Percentiles rank a stretch among this genome's conserved stretches.
Evolutionary conservation across 192 early-diverging fungal genomes (phyloP).

Genomic region (Coemansia sp.): DNA sequence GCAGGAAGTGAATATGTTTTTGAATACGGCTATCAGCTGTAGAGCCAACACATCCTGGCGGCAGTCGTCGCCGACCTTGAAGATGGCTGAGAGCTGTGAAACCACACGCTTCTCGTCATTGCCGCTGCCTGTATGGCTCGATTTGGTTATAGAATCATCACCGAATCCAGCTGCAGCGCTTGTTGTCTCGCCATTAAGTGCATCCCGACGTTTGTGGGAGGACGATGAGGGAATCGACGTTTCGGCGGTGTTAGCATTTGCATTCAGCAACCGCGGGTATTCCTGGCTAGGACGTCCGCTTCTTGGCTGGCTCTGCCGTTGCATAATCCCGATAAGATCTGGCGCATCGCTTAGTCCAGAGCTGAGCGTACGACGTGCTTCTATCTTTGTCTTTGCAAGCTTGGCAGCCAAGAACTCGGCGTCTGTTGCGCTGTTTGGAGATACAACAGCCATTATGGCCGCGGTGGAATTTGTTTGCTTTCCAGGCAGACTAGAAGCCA

Average conservation of each 20-base stretch:
- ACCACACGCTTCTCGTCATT: constrained; percentile 14
- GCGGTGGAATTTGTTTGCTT: background rate
- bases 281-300: constrained; percentile 41
- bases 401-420: constrained; percentile 24
- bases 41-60: constrained; percentile 97
- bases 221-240: background rate
- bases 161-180: constrained; percentile 1
- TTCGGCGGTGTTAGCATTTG: background rate
- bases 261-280: constrained; percentile 13
- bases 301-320: constrained; percentile 9
- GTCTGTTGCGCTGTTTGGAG: constrained; percentile 18
- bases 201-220: background rate
- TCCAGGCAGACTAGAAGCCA: background rate
- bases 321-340: constrained; percentile 49
- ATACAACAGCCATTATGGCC: background rate
- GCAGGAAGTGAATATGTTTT: constrained; percentile 88
- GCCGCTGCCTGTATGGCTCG: background rate
- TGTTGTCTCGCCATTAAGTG: background rate
- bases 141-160: background rate
- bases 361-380: constrained; percentile 30
- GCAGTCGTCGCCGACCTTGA: constrained; percentile 99
- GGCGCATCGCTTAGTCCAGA: constrained; percentile 50
- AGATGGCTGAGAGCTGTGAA: constrained; percentile 88
- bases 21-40: constrained; percentile 97
- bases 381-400: constrained; percentile 34